Conservation (phyloP, 2,329 filamentous ascomycete genomes). For the Pestalotiopsis sp. region DNA sequence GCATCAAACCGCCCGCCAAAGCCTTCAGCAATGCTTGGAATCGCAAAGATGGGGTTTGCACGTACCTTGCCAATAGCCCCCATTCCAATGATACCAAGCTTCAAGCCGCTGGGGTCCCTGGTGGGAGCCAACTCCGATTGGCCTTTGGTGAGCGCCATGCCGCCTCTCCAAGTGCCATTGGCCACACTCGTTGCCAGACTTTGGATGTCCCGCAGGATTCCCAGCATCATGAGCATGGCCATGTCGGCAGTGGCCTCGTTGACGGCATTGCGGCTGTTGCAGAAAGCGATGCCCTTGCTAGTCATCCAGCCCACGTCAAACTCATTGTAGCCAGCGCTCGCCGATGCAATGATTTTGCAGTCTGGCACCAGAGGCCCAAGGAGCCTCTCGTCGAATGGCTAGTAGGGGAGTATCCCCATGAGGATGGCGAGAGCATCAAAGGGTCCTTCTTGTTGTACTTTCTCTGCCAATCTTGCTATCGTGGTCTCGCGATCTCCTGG, state of each 20-base stretch:
- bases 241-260: slow-evolving; percentile 55
- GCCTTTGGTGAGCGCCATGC: background rate
- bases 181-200: slow-evolving; percentile 38
- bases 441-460: slow-evolving; percentile 38
- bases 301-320: slow-evolving; percentile 48
- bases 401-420: slow-evolving; percentile 50
- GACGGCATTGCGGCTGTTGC: slow-evolving; percentile 55
- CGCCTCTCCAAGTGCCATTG: slow-evolving; percentile 40
- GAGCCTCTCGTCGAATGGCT: slow-evolving; percentile 50
- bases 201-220: slow-evolving; percentile 46
- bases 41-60: too few relatives aligned
- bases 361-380: slow-evolving; percentile 40
- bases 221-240: slow-evolving; percentile 38
- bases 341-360: slow-evolving; percentile 49
- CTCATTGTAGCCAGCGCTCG: slow-evolving; percentile 50
- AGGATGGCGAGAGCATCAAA: slow-evolving; percentile 51
- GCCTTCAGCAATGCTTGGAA: too few relatives aligned
- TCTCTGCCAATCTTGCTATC: slow-evolving; percentile 14
- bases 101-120: slow-evolving; percentile 45
- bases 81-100: slow-evolving; percentile 51
- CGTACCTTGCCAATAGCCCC: slow-evolving; percentile 46
- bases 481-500: too few relatives aligned
- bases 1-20: too few relatives aligned
- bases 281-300: slow-evolving; percentile 49
- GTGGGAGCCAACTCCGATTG: slow-evolving; percentile 32